A percentile compares a stretch with the other conserved stretches of the same genome.
Evolutionary conservation across 345 rosid species (phyloP).

Genomic region (Bretschneidera sinensis): DNA sequence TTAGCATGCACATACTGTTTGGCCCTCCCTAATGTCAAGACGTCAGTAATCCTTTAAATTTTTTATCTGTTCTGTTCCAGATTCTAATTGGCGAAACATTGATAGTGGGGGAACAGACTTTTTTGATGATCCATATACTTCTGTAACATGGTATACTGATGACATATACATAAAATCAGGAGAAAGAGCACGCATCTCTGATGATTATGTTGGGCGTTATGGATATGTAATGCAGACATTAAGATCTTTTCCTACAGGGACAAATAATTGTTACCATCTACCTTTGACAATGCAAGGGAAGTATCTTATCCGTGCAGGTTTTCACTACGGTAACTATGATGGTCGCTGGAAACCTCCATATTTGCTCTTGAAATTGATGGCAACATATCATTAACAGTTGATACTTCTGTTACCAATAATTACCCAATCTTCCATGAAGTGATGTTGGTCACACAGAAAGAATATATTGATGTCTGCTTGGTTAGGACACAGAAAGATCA

Average conservation of each 20-base stretch:
- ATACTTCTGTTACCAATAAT: conserved; percentile 9
- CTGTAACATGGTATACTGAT: background rate
- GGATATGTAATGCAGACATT: background rate
- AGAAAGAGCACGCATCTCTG: background rate
- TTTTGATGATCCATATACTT: background rate
- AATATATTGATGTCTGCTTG: conserved; percentile 11
- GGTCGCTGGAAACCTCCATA: conserved; percentile 13
- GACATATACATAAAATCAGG: background rate
- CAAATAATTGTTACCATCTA: background rate
- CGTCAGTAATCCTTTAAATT: too few relatives aligned
- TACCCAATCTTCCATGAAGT: conserved; percentile 17
- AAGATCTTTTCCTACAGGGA: background rate
- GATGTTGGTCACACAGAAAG: background rate
- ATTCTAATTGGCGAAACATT: background rate
- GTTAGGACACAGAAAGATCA: conserved; percentile 1
- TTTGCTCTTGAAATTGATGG: conserved; percentile 19
- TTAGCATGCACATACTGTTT: too few relatives aligned
- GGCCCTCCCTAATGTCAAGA: too few relatives aligned
- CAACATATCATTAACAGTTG: conserved; percentile 15
- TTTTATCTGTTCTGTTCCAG: background rate
- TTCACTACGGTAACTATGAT: conserved; percentile 22
- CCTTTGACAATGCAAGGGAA: background rate
- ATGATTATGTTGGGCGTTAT: background rate
- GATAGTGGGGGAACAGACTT: background rate
- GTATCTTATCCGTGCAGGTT: conserved; percentile 7